Base-by-base conservation (phyloP, 495 filamentous ascomycete genomes). In the Penicillium maclennaniae region DNA sequence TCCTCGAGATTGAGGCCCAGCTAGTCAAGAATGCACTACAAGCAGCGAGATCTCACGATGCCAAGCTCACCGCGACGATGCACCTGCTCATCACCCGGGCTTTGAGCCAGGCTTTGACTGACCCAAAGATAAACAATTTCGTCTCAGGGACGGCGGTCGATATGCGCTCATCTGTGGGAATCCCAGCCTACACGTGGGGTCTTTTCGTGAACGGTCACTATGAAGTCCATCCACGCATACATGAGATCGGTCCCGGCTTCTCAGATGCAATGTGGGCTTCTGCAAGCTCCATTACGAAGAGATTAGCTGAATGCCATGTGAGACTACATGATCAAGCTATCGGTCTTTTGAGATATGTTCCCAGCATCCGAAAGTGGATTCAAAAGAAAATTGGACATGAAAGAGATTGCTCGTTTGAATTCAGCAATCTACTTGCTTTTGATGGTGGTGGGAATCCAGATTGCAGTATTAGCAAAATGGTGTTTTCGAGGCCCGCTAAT, bases 351-450 rank as follows among this genome's bases (percentile, higher is more conserved):
- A 47, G 64, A 46, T 67, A 67, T 20, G 54, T 43, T 0, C 61
- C 58, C 1, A 60, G 52, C 37, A 62, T 67, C 17, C 25, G 31
- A 14, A 34, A 34, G 1, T 34, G 31, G 31, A 34, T 12, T 0
- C 10, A 14, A 12, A 12, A 12, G 56, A 67, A 67, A 31, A 20
- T 67, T 15, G 64, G 64, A 2, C 44, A 48, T 23, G 28, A 37
- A 43, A 43, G 64, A 23, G 64, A 67, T 51, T 57, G 45, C 6
- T 67, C 64, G 20, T 67, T 62, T 17, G 58, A 65, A 38, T 21
- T 67, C 15, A 67, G 64, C 56, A 67, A 67, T 43, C 44, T 63
- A 36, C 56, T 61, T 56, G 59, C 48, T 17, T 65, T 65, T 47
- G 50, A 61, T 54, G 47, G 44, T 27, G 25, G 49, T 49, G 45